phyloP scores from a whole-genome alignment of 208 protist species.

The Tritrichomonas foetus region DNA sequence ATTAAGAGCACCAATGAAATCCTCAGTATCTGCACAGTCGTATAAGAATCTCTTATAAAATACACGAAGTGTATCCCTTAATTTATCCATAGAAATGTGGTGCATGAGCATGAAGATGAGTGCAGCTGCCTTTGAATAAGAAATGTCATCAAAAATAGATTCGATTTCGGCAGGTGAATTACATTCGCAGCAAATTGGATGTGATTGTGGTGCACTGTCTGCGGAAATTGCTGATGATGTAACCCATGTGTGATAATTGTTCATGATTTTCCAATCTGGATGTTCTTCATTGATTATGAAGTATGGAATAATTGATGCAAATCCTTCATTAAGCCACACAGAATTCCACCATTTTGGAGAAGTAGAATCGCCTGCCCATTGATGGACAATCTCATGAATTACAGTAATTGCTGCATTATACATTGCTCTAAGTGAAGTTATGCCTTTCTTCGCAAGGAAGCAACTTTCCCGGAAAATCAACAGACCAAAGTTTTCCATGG shows the following conservation, averaged over 20 bases:
- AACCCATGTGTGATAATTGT: background rate
- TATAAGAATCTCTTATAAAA: background rate
- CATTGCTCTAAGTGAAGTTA: background rate
- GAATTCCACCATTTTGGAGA: slow-evolving; percentile 34
- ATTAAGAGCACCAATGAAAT: background rate
- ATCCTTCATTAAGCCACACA: slow-evolving; percentile 45
- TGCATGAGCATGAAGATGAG: slow-evolving; percentile 18
- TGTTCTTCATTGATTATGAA: background rate
- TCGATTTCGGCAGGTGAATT: slow-evolving; percentile 4
- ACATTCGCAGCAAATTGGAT: background rate
- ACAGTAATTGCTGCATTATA: background rate
- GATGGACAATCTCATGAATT: slow-evolving; percentile 36
- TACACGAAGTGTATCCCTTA: background rate
- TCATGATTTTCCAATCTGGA: background rate
- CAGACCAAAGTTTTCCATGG: slow-evolving; percentile 45
- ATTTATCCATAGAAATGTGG: background rate
- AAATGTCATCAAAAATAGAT: background rate
- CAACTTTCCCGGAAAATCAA: background rate
- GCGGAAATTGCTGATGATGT: background rate
- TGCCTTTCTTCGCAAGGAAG: background rate
- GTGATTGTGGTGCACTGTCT: background rate
- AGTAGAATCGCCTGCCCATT: slow-evolving; percentile 32
- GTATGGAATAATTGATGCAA: slow-evolving; percentile 39
- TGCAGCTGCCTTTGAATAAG: background rate
- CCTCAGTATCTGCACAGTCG: background rate